phyloP scores from a whole-genome alignment of 2,329 filamentous ascomycete genomes.

The Spiromastix sp. region DNA sequence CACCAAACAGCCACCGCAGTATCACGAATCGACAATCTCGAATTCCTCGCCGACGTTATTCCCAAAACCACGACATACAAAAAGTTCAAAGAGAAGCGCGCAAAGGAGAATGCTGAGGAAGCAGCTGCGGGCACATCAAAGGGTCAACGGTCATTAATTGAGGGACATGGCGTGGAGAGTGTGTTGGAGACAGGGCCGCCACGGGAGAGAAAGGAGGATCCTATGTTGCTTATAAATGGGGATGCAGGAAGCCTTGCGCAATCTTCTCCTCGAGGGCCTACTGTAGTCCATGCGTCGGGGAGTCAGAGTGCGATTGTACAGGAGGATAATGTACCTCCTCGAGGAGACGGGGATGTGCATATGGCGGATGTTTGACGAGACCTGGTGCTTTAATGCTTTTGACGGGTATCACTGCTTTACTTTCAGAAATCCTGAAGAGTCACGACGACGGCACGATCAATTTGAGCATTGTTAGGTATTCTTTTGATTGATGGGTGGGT shows the following conservation, averaged over 20 bases:
- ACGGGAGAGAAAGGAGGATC: slow-evolving; percentile 12
- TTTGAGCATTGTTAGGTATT: too few species aligned
- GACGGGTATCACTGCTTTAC: neutral
- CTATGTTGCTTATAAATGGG: slow-evolving; percentile 10
- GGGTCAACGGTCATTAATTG: slow-evolving; percentile 28
- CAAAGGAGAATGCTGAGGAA: slow-evolving; percentile 24
- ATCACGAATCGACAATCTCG: slow-evolving; percentile 79
- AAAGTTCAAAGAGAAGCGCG: slow-evolving; percentile 55
- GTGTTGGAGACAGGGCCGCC: slow-evolving; percentile 15
- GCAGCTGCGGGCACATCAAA: slow-evolving; percentile 25
- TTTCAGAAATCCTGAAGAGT: too few species aligned
- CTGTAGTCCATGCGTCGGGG: slow-evolving; percentile 18
- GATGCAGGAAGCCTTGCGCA: slow-evolving; percentile 11
- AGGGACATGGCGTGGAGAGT: slow-evolving; percentile 9
- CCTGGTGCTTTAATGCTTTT: slow-evolving; percentile 3
- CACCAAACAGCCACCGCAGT: slow-evolving; percentile 61
- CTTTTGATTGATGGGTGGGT: too few species aligned
- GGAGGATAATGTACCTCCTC: slow-evolving; percentile 30
- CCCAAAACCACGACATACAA: slow-evolving; percentile 77
- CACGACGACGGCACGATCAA: too few species aligned
- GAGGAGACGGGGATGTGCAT: slow-evolving; percentile 44
- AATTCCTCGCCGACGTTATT: slow-evolving; percentile 86
- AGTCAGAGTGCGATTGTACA: slow-evolving; percentile 46
- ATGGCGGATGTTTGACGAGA: slow-evolving; percentile 39
- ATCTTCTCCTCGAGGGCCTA: slow-evolving; percentile 23